phyloP scores from a whole-genome alignment of 1,284 basidiomycete genomes.

The Tilletia caries region DNA sequence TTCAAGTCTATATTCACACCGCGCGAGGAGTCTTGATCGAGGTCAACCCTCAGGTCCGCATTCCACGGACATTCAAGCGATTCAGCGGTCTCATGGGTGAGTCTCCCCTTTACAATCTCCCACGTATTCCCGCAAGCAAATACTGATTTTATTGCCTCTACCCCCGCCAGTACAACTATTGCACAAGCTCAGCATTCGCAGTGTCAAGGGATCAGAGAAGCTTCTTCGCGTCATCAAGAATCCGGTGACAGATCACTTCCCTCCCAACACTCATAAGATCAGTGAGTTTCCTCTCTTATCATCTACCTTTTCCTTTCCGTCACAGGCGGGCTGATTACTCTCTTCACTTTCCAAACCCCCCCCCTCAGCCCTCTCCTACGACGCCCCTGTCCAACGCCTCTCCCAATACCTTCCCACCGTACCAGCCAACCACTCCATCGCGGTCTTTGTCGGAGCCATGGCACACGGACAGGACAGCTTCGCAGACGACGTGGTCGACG shows the following conservation, averaged over 20 bases:
- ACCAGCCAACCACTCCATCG: constrained; percentile 81
- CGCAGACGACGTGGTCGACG: constrained; percentile 91
- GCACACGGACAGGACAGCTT: constrained; percentile 77
- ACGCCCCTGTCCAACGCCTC: constrained; percentile 77
- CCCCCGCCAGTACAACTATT: constrained; percentile 74
- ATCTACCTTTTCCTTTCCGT: neutral
- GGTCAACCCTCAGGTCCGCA: constrained; percentile 95
- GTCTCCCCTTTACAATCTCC: neutral
- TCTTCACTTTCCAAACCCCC: neutral
- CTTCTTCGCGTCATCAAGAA: constrained; percentile 98
- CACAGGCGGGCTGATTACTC: neutral
- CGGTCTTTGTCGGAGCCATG: constrained; percentile 88
- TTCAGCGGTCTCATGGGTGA: constrained; percentile 87
- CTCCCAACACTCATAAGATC: constrained; percentile 90
- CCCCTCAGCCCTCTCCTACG: constrained; percentile 73
- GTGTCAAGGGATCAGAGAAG: constrained; percentile 94
- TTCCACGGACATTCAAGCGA: constrained; percentile 96
- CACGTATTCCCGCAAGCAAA: neutral
- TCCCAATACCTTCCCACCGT: constrained; percentile 76
- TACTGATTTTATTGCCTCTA: neutral
- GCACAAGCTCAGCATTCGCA: constrained; percentile 90
- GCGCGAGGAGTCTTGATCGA: constrained; percentile 95
- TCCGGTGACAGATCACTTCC: constrained; percentile 91
- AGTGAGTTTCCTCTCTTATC: constrained; percentile 18
- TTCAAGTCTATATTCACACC: constrained; percentile 98